These are phyloP conservation scores for Sonneratia alba DNA, from an alignment of 345 rosid species.

Conservation along the genomic window DNA sequence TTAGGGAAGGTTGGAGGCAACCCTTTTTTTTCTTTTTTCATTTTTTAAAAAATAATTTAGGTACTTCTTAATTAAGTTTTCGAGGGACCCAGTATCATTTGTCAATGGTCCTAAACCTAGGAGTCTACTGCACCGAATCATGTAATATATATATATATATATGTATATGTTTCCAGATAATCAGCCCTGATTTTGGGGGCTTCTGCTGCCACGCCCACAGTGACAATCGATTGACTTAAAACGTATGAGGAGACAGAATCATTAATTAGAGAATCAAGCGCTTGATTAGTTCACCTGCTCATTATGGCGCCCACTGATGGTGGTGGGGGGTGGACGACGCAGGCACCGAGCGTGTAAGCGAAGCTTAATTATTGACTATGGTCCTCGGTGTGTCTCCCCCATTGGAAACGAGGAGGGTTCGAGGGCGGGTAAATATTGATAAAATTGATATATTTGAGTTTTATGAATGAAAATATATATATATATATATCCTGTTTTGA, in stretches of 20 bases:
- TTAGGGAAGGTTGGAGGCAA: too few relatives aligned
- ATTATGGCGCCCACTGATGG: background rate
- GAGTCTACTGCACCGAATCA: background rate
- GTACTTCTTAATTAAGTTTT: too few relatives aligned
- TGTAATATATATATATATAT: background rate
- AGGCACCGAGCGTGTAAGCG: background rate
- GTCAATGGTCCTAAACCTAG: background rate
- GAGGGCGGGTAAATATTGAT: too few relatives aligned
- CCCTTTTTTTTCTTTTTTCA: too few relatives aligned
- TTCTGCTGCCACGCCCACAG: conserved; percentile 4
- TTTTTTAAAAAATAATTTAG: too few relatives aligned
- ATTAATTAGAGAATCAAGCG: conserved; percentile 26
- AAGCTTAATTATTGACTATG: background rate
- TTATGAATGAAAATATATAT: too few relatives aligned
- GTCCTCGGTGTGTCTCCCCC: too few relatives aligned
- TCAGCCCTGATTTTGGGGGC: conserved; percentile 20
- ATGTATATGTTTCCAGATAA: background rate
- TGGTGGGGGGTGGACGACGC: background rate
- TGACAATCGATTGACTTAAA: conserved; percentile 6
- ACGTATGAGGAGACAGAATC: conserved; percentile 32
- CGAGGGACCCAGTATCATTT: background rate
- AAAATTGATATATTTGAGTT: too few relatives aligned
- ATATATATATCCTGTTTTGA: too few relatives aligned
- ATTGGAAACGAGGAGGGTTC: too few relatives aligned
- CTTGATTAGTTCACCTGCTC: background rate